Evolutionary conservation across 805 yeast species (phyloP), one percentile per base, ranked within the genome.

Genomic region (Kluyveromyces starmeri): DNA sequence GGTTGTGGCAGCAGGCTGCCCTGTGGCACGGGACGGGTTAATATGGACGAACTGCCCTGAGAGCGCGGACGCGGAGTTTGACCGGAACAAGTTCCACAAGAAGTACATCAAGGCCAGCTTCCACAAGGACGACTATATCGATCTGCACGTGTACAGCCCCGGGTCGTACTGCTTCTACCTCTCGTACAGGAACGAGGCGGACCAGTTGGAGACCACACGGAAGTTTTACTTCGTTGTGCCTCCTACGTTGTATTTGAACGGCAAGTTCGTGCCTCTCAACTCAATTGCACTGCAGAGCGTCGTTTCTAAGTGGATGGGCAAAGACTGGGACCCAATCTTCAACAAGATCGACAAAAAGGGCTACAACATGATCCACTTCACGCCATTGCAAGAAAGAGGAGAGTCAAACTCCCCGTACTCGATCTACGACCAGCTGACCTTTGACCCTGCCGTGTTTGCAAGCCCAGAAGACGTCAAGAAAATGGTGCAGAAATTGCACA

Each of bases 291-390:
- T 89, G 52, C 92, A 88, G 57, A 74, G 95, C 1, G 77, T 92
- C 26, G 73, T 89, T 4, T 83, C 96, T 25, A 89, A 89, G 61
- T 85, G 96, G 89, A 73, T 88, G 61, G 96, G 96, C 2, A 69
- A 73, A 2, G 57, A 58, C 32, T 89, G 97, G 97, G 73, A 73
- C 37, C 53, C 59, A 1, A 62, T 82, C 37, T 82, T 89, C 39
- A 53, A 56, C 1, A 70, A 71, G 29, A 70, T 89, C 28, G 60
- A 78, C 11, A 53, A 60, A 7, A 92, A 92, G 58, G 88, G 92
- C 14, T 89, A 89, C 64, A 92, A 92, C 58, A 84, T 89, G 96
- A 66, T 92, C 28, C 98, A 89, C 63, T 89, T 89, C 56, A 88
- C 96, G 5, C 98, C 98, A 0, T 65, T 89, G 46, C 96, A 89